Conservation (phyloP, 2,329 filamentous ascomycete species). For the Penicillium sclerotiorum region DNA sequence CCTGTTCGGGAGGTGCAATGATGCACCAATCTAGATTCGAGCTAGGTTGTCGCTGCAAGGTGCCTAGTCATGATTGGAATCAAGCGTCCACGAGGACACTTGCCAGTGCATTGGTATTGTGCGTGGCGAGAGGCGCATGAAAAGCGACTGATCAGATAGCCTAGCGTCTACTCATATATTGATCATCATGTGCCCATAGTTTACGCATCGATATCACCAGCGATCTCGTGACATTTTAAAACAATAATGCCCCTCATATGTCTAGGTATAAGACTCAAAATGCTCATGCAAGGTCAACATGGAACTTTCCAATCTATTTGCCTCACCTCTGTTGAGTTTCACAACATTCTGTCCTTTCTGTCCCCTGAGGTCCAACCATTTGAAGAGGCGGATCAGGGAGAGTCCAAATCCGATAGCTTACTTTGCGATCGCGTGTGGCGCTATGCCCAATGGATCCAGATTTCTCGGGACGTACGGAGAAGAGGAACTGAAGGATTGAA, state of each 20-base stretch:
- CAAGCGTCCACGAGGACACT: slow-evolving; percentile 19
- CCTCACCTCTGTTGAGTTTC: too few relatives aligned
- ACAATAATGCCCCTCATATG: background rate
- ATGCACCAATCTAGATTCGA: slow-evolving; percentile 14
- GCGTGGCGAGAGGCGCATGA: background rate
- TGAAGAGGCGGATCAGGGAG: too few relatives aligned
- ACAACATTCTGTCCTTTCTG: too few relatives aligned
- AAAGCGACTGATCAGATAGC: slow-evolving; percentile 12
- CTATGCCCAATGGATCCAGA: slow-evolving; percentile 3
- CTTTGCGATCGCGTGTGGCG: slow-evolving; percentile 16
- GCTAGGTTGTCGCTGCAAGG: slow-evolving; percentile 23
- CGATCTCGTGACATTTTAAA: slow-evolving; percentile 5
- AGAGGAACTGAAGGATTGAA: slow-evolving; percentile 7
- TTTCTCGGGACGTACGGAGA: background rate
- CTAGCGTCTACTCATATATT: slow-evolving; percentile 10
- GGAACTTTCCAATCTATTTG: too few relatives aligned
- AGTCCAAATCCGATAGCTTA: slow-evolving; percentile 13
- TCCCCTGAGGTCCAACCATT: background rate
- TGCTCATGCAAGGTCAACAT: background rate
- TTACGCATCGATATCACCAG: slow-evolving; percentile 11
- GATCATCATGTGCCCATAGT: slow-evolving; percentile 13
- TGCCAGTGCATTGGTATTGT: background rate
- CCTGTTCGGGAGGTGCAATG: slow-evolving; percentile 5
- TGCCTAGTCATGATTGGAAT: slow-evolving; percentile 28
- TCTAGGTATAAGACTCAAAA: background rate